A percentile compares a stretch with the other conserved stretches of the same genome.
These are phyloP conservation scores for Cladophialophora chaetospira DNA, from an alignment of 2,329 filamentous ascomycete genomes.

Conservation along the genomic window DNA sequence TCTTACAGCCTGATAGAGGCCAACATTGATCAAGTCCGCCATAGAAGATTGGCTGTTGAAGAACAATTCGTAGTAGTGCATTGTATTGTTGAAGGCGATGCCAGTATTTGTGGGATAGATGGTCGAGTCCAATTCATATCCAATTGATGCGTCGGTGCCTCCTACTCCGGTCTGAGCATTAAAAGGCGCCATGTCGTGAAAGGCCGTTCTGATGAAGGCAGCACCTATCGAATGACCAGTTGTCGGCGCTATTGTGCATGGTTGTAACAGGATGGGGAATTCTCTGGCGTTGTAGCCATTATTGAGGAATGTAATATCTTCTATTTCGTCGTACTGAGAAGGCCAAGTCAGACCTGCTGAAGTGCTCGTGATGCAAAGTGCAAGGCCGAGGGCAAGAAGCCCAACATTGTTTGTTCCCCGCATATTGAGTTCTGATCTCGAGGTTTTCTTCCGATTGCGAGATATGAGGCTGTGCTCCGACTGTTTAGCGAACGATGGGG, in stretches of 20 bases:
- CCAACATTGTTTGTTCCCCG: constrained; percentile 4
- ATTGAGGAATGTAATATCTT: constrained; percentile 65
- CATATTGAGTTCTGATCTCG: neutral
- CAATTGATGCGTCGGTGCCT: constrained; percentile 41
- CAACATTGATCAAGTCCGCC: constrained; percentile 39
- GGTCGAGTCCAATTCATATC: constrained; percentile 35
- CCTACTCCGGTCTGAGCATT: constrained; percentile 36
- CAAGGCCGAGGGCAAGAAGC: constrained; percentile 4
- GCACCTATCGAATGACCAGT: constrained; percentile 29
- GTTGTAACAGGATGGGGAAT: constrained; percentile 60
- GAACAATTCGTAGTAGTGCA: constrained; percentile 36
- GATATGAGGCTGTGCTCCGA: neutral
- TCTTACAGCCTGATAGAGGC: constrained; percentile 37
- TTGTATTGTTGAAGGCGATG: constrained; percentile 38
- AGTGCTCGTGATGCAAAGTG: neutral
- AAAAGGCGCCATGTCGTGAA: constrained; percentile 40
- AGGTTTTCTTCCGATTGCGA: neutral
- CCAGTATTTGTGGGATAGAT: constrained; percentile 37
- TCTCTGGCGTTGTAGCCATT: constrained; percentile 57
- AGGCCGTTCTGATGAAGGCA: constrained; percentile 40
- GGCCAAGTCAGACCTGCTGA: constrained; percentile 58
- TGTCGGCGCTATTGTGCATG: constrained; percentile 46
- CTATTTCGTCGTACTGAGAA: constrained; percentile 60
- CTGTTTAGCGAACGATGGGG: neutral
- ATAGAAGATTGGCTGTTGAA: constrained; percentile 33